These are phyloP conservation scores for Venturia aucupariae DNA, from an alignment of 2,329 filamentous ascomycete species.

Conservation along the genomic window DNA sequence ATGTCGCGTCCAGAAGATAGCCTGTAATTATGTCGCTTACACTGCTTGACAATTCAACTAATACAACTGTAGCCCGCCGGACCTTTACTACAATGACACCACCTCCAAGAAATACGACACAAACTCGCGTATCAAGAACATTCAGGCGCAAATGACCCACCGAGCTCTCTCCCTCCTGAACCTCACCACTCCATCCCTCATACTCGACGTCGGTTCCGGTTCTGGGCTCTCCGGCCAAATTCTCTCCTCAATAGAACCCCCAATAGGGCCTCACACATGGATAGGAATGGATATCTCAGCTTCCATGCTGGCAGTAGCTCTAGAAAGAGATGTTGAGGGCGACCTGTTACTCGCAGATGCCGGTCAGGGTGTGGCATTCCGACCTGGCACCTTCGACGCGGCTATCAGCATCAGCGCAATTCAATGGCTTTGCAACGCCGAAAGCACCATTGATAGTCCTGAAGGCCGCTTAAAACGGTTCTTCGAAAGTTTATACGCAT, in stretches of 20 bases:
- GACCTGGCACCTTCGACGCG: slow-evolving; percentile 85
- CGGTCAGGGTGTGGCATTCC: slow-evolving; percentile 89
- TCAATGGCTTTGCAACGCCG: slow-evolving; percentile 98
- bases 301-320: slow-evolving; percentile 91
- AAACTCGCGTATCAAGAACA: slow-evolving; percentile 86
- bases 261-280: slow-evolving; percentile 76
- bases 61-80: slow-evolving; percentile 58
- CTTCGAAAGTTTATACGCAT: slow-evolving; percentile 86
- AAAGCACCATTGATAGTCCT: slow-evolving; percentile 74
- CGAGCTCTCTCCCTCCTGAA: slow-evolving; percentile 87
- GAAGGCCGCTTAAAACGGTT: slow-evolving; percentile 72
- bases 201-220: slow-evolving; percentile 95
- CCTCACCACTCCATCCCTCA: slow-evolving; percentile 68
- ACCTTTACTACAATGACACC: slow-evolving; percentile 93
- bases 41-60: slow-evolving; percentile 21
- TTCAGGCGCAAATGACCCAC: slow-evolving; percentile 90
- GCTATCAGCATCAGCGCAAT: slow-evolving; percentile 91
- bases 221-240: slow-evolving; percentile 93
- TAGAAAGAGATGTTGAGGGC: slow-evolving; percentile 85
- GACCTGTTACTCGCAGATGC: slow-evolving; percentile 93
- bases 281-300: slow-evolving; percentile 93
- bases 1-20: slow-evolving; percentile 98
- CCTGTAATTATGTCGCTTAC: slow-evolving; percentile 49
- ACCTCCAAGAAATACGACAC: slow-evolving; percentile 98
- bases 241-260: slow-evolving; percentile 57